phyloP scores from a whole-genome alignment of 1,284 basidiomycete genomes.

The Cutaneotrichosporon sp. region DNA sequence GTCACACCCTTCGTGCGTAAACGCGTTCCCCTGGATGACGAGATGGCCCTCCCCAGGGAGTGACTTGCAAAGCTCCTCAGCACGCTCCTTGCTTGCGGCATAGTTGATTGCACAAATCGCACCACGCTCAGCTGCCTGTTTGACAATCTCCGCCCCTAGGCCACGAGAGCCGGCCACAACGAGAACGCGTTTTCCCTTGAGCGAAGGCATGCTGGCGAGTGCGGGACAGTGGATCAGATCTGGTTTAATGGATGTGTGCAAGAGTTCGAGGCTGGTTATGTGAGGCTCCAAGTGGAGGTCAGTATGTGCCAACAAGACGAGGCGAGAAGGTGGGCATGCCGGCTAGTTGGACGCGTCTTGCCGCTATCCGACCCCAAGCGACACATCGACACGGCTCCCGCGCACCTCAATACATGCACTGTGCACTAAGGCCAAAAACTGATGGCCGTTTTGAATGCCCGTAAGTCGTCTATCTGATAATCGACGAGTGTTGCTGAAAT shows the following conservation, averaged over 20 bases:
- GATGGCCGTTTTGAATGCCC: too few species aligned
- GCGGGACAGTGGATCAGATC: too few species aligned
- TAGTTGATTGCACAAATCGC: conserved; percentile 26
- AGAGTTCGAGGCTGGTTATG: too few species aligned
- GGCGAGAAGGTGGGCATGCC: too few species aligned
- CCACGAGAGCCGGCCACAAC: conserved; percentile 27
- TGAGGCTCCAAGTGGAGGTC: neutral
- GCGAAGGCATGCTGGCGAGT: conserved; percentile 8
- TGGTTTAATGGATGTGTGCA: neutral
- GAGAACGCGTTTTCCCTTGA: conserved; percentile 22
- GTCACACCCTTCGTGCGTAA: conserved; percentile 19
- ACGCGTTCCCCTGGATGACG: conserved; percentile 24
- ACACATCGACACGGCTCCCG: too few species aligned
- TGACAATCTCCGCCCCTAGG: conserved; percentile 21
- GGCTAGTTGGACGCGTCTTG: too few species aligned
- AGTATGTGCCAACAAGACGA: too few species aligned
- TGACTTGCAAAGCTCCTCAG: conserved; percentile 15
- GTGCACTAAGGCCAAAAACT: too few species aligned
- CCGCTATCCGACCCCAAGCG: too few species aligned
- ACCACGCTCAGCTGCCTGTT: conserved; percentile 18
- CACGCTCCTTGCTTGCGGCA: conserved; percentile 18
- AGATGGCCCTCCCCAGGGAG: conserved; percentile 19
- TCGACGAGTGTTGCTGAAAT: too few species aligned
- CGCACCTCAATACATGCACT: too few species aligned
- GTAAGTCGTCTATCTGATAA: too few species aligned